Base-by-base conservation (phyloP, 805 yeast species). In the Lachancea sp. region DNA sequence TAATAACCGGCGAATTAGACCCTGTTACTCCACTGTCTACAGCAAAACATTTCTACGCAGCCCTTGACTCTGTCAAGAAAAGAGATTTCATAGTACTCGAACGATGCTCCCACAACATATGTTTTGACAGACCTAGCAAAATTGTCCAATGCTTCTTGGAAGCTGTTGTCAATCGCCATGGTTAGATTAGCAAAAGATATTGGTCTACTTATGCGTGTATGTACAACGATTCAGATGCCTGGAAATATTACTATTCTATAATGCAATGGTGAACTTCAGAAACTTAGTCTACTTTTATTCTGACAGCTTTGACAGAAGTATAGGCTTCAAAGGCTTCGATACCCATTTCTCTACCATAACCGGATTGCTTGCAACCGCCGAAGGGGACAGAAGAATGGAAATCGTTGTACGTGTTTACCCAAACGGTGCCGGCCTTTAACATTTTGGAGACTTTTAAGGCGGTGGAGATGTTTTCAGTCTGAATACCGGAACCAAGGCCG, bases 291-390 rank as follows among this genome's bases (percentile, higher is more conserved):
- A 64, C 52, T 49, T 65, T 74, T 45, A 68, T 65, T 75, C 92
- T 79, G 45, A 83, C 83, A 49, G 86, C 84, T 68, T 82, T 83
- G 48, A 71, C 71, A 64, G 81, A 87, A 43, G 83, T 76, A 72
- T 82, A 83, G 69, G 78, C 77, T 50, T 80, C 86, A 50, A 80
- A 72, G 38, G 83, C 87, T 60, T 82, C 88, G 34, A 65, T 64
- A 65, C 92, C 92, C 89, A 83, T 80, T 70, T 83, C 92, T 71
- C 86, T 79, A 63, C 92, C 92, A 61, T 81, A 74, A 64, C 90
- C 90, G 47, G 85, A 77, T 67, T 80, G 80, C 58, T 80, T 79
- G 70, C 67, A 80, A 58, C 90, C 90, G 63, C 90, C 90, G 58
- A 83, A 83, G 67, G 90, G 89, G 61, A 80, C 83, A 61, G 72